Evolutionary conservation across 345 rosid species (phyloP).

Genomic region (Durio zibethinus): DNA sequence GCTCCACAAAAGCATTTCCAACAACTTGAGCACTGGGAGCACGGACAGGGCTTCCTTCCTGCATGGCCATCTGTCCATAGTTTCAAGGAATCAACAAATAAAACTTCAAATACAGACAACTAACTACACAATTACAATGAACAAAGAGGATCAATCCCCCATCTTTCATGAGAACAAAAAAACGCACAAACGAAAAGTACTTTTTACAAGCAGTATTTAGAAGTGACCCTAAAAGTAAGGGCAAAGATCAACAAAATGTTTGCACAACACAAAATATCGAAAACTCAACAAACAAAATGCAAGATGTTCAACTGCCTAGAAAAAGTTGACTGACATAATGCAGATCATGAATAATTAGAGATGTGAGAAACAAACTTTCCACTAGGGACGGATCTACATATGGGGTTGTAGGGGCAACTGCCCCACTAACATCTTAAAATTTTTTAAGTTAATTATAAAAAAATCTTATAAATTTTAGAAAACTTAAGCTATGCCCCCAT

Average conservation of each 20-base stretch:
- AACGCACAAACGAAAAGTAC: background rate
- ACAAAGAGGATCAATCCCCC: background rate
- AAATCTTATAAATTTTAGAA: too few relatives aligned
- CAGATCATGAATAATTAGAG: background rate
- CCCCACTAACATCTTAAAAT: too few relatives aligned
- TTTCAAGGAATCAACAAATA: background rate
- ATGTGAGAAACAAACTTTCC: too few relatives aligned
- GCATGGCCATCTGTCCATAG: slow-evolving; percentile 50
- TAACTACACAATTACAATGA: background rate
- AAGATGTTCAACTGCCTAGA: background rate
- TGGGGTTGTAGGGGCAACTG: too few relatives aligned
- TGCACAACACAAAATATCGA: background rate
- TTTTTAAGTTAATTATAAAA: too few relatives aligned
- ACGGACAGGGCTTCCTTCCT: slow-evolving; percentile 38
- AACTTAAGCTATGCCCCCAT: too few relatives aligned
- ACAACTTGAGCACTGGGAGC: slow-evolving; percentile 45
- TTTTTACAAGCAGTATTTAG: background rate
- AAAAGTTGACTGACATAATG: background rate
- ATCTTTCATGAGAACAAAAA: background rate
- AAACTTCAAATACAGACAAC: background rate
- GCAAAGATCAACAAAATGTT: background rate
- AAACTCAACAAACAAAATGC: background rate
- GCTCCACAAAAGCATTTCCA: slow-evolving; percentile 71
- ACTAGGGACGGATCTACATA: too few relatives aligned
- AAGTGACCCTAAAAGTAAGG: background rate